Percentiles rank a stretch among this genome's conserved stretches.
phyloP scores from a whole-genome alignment of 2,329 filamentous ascomycete genomes.

The Fusarium robinianum region DNA sequence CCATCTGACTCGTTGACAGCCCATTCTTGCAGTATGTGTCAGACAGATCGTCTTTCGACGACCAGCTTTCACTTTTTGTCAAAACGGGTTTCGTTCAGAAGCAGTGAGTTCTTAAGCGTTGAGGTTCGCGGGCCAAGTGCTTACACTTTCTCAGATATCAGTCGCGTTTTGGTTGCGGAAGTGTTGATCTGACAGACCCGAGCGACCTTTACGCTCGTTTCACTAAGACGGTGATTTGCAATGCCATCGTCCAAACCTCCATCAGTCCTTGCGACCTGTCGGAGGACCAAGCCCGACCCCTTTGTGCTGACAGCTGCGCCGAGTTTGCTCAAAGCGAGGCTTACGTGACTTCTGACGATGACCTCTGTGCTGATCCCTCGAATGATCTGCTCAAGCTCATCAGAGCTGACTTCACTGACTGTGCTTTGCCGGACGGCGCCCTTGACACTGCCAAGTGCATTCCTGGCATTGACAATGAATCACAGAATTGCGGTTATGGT shows the following conservation, averaged over 20 bases:
- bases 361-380: conserved; percentile 71
- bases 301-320: conserved; percentile 90
- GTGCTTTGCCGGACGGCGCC: conserved; percentile 79
- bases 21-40: conserved; percentile 86
- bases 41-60: conserved; percentile 76
- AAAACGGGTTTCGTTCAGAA: conserved; percentile 72
- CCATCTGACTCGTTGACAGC: conserved; percentile 51
- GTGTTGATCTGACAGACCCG: conserved; percentile 77
- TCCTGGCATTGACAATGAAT: conserved; percentile 76
- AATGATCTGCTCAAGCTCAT: conserved; percentile 74
- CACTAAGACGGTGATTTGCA: conserved; percentile 90
- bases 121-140: neutral
- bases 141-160: conserved; percentile 67
- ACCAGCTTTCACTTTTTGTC: conserved; percentile 73
- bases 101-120: conserved; percentile 63
- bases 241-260: conserved; percentile 90
- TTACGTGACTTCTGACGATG: conserved; percentile 73
- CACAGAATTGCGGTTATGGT: conserved; percentile 82
- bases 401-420: conserved; percentile 89
- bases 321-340: conserved; percentile 88
- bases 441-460: conserved; percentile 76
- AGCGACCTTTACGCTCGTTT: conserved; percentile 88
- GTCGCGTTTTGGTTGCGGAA: conserved; percentile 76
- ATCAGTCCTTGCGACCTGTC: conserved; percentile 69
- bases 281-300: conserved; percentile 66